These are phyloP conservation scores for Apiospora sp. DNA, from an alignment of 2,329 filamentous ascomycete genomes.

Conservation along the genomic window DNA sequence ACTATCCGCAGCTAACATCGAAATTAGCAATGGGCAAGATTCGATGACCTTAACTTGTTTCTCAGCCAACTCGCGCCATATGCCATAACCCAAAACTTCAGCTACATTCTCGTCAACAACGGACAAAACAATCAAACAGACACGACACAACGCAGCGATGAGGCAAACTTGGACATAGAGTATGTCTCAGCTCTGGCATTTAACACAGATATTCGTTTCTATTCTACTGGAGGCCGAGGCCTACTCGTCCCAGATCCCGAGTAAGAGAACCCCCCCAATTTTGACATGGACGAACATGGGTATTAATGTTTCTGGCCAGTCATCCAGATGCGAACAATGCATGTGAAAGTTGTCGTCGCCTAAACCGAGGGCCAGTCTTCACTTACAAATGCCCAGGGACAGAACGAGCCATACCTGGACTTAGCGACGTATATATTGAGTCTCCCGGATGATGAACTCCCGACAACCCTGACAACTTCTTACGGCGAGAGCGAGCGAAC, in stretches of 20 bases:
- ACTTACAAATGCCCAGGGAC: conserved; percentile 29
- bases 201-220: conserved; percentile 59
- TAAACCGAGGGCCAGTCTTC: conserved; percentile 33
- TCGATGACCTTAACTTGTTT: conserved; percentile 51
- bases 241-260: conserved; percentile 57
- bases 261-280: conserved; percentile 33
- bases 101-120: conserved; percentile 62
- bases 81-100: conserved; percentile 60
- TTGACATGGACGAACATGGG: conserved; percentile 29
- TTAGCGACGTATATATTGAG: conserved; percentile 36
- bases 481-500: conserved; percentile 75
- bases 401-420: conserved; percentile 40
- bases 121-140: conserved; percentile 59
- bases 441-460: conserved; percentile 55
- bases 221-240: conserved; percentile 62
- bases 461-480: conserved; percentile 69
- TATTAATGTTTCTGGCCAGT: conserved; percentile 59
- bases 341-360: conserved; percentile 30
- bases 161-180: conserved; percentile 67
- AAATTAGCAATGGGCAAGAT: conserved; percentile 43
- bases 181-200: conserved; percentile 60
- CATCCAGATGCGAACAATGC: conserved; percentile 32
- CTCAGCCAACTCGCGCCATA: conserved; percentile 61
- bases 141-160: conserved; percentile 44
- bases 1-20: background rate